phyloP scores from a whole-genome alignment of 164 flowering plant genomes.

The Vitis rupestris region DNA sequence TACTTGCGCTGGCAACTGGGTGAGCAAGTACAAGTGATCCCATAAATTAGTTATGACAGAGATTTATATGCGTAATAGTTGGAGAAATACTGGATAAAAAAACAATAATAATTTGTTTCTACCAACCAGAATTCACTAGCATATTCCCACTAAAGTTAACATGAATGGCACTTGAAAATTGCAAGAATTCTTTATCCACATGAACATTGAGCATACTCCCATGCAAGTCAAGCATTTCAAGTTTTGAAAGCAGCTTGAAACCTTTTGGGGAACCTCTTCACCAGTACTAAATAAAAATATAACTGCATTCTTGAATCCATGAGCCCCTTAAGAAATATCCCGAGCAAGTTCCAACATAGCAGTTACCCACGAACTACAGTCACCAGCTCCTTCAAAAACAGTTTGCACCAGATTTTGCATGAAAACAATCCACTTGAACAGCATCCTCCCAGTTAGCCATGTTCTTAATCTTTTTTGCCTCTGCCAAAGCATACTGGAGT shows the following conservation, averaged over 20 bases:
- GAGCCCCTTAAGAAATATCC: conserved; percentile 92
- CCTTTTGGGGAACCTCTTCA: conserved; percentile 83
- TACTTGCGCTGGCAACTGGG: too few relatives aligned
- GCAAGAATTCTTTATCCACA: conserved; percentile 59
- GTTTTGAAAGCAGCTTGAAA: conserved; percentile 51
- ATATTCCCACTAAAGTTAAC: conserved; percentile 83
- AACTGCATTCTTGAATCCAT: conserved; percentile 77
- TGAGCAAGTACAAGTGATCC: conserved; percentile 25
- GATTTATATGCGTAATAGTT: conserved; percentile 65
- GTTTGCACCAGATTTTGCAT: conserved; percentile 70
- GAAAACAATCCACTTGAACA: conserved; percentile 78
- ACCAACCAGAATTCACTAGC: conserved; percentile 45
- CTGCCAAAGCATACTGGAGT: conserved; percentile 73
- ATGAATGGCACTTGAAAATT: conserved; percentile 57
- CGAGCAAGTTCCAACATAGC: conserved; percentile 98
- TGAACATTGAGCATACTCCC: conserved; percentile 68
- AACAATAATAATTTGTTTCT: conserved; percentile 42
- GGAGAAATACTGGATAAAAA: conserved; percentile 47
- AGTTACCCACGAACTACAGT: conserved; percentile 92
- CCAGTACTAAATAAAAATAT: conserved; percentile 93
- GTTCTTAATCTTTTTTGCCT: conserved; percentile 60
- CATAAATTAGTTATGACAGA: conserved; percentile 56
- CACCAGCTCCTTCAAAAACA: conserved; percentile 95
- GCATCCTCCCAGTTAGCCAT: conserved; percentile 90
- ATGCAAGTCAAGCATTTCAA: conserved; percentile 80